Evolutionary conservation across 805 yeast genomes (phyloP).

Genomic region (Candida ovalis): DNA sequence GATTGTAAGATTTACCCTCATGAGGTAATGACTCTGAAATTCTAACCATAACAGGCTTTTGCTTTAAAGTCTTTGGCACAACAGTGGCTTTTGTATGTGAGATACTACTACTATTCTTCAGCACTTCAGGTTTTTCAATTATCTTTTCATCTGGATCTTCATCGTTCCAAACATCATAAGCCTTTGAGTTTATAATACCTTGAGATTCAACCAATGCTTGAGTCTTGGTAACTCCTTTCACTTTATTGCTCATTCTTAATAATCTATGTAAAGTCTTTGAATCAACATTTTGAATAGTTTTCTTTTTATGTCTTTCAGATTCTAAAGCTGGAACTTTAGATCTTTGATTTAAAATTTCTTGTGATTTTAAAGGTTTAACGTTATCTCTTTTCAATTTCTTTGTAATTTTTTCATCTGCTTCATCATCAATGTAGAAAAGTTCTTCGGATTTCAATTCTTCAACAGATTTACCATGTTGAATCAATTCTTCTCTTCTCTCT

Average conservation of each 20-base stretch:
- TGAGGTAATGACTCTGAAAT: slow-evolving; percentile 56
- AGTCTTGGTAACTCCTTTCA: slow-evolving; percentile 48
- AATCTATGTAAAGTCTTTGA: slow-evolving; percentile 60
- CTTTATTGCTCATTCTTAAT: slow-evolving; percentile 75
- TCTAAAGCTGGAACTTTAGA: slow-evolving; percentile 73
- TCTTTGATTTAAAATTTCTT: slow-evolving; percentile 65
- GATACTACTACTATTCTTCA: slow-evolving; percentile 27
- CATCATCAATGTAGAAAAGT: slow-evolving; percentile 64
- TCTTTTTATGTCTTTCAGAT: slow-evolving; percentile 36
- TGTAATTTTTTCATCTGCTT: slow-evolving; percentile 47
- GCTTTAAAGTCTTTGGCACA: slow-evolving; percentile 52
- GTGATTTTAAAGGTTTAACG: slow-evolving; percentile 34
- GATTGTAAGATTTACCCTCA: slow-evolving; percentile 92
- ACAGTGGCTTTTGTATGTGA: slow-evolving; percentile 51
- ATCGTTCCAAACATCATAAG: slow-evolving; percentile 71
- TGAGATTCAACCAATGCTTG: slow-evolving; percentile 57
- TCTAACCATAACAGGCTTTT: slow-evolving; percentile 50
- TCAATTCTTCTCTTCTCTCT: slow-evolving; percentile 57
- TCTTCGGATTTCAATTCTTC: slow-evolving; percentile 42
- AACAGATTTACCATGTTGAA: slow-evolving; percentile 41
- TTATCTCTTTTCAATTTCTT: slow-evolving; percentile 38
- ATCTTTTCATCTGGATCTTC: slow-evolving; percentile 19
- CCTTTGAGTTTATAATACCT: slow-evolving; percentile 52
- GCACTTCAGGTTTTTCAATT: slow-evolving; percentile 35
- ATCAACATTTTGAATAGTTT: slow-evolving; percentile 54